Evolutionary conservation across 116 monocot genomes (phyloP).

Genomic region (Papilionanthe hybrid): DNA sequence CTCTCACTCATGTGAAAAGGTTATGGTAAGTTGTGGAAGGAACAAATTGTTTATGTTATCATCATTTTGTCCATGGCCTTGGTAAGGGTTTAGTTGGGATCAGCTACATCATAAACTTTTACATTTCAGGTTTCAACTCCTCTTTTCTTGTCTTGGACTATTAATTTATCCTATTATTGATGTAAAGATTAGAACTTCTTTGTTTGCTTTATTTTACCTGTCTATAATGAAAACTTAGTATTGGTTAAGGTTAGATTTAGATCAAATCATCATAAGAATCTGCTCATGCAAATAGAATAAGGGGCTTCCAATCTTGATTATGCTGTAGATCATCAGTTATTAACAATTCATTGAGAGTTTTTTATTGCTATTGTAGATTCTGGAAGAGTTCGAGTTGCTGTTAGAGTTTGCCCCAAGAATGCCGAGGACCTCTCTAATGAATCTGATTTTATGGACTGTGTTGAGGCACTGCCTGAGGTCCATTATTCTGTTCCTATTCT

Average conservation of each 20-base stretch:
- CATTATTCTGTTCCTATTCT: conserved; percentile 1
- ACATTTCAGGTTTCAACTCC: neutral
- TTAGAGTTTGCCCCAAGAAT: conserved; percentile 74
- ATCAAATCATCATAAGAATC: neutral
- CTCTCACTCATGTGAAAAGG: neutral
- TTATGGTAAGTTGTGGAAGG: neutral
- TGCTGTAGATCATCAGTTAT: neutral
- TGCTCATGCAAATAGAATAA: neutral
- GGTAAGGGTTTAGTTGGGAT: neutral
- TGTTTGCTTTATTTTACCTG: neutral
- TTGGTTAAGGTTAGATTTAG: neutral
- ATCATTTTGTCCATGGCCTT: neutral
- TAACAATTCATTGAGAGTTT: neutral
- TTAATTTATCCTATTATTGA: conserved; percentile 1
- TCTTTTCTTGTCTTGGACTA: neutral
- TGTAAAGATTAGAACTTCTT: neutral
- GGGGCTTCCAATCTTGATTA: neutral
- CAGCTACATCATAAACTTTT: neutral
- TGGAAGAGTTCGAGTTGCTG: conserved; percentile 70
- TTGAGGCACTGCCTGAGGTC: conserved; percentile 83
- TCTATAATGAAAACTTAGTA: neutral
- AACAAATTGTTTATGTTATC: neutral
- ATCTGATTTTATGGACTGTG: conserved; percentile 55
- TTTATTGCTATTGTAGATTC: conserved; percentile 32
- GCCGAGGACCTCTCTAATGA: conserved; percentile 46